phyloP scores from a whole-genome alignment of 176 grass and related monocot species.

The Poa pratensis region DNA sequence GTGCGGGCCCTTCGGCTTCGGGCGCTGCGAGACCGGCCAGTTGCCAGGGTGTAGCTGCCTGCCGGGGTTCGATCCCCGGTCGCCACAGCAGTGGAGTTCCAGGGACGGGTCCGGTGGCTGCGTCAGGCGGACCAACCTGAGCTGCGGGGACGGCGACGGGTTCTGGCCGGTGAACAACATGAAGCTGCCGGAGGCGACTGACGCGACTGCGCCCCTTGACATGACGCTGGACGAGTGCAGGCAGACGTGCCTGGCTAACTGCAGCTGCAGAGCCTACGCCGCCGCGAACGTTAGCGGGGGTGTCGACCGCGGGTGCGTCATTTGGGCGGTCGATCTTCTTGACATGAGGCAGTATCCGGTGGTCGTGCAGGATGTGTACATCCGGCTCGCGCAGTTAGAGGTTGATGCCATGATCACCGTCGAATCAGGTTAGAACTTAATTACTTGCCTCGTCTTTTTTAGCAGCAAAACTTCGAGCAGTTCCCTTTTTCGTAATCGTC shows the following conservation, averaged over 20 bases:
- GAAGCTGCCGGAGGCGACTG: conserved; percentile 55
- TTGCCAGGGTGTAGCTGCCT: conserved; percentile 38
- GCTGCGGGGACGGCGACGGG: conserved; percentile 52
- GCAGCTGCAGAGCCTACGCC: conserved; percentile 58
- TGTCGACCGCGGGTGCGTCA: conserved; percentile 34
- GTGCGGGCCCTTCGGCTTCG: conserved; percentile 50
- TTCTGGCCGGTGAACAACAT: conserved; percentile 45
- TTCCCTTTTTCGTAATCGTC: neutral
- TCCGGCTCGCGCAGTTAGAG: conserved; percentile 57
- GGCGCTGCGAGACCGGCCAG: conserved; percentile 39
- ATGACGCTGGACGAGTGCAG: conserved; percentile 48
- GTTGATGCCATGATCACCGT: conserved; percentile 32
- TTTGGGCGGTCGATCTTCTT: conserved; percentile 55
- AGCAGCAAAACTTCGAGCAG: no score
- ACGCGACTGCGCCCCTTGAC: conserved; percentile 39
- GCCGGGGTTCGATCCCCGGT: conserved; percentile 53
- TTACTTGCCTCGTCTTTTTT: neutral
- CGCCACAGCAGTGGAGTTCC: conserved; percentile 44
- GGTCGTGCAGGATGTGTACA: conserved; percentile 45
- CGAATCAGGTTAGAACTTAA: neutral
- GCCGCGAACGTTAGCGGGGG: conserved; percentile 37
- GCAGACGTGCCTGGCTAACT: conserved; percentile 41
- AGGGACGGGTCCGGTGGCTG: conserved; percentile 41
- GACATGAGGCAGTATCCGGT: conserved; percentile 49
- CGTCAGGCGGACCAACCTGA: conserved; percentile 32